Evolutionary conservation across 805 yeast genomes (phyloP).

Genomic region (Candida quercuum): DNA sequence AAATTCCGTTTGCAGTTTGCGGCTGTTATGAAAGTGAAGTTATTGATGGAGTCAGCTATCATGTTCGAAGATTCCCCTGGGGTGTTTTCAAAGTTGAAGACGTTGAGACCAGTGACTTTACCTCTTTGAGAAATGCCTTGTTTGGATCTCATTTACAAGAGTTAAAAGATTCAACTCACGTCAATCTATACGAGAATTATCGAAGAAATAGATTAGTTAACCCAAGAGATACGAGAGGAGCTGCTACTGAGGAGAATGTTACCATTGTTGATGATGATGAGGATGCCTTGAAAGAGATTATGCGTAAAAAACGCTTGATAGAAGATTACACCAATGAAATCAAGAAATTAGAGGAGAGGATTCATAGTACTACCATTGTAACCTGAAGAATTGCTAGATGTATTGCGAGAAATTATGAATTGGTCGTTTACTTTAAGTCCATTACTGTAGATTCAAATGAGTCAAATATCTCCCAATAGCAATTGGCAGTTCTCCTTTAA

Average conservation of each 20-base stretch:
- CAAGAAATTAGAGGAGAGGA: constrained; percentile 11
- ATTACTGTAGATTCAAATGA: background rate
- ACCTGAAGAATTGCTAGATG: background rate
- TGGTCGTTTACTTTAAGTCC: too few relatives aligned
- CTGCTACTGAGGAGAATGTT: constrained; percentile 1
- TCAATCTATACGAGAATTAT: constrained; percentile 70
- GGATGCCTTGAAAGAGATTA: constrained; percentile 13
- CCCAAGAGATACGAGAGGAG: too few relatives aligned
- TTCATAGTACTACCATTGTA: constrained; percentile 7
- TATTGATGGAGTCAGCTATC: constrained; percentile 28
- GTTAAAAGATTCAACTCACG: constrained; percentile 75
- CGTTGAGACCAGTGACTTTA: constrained; percentile 62
- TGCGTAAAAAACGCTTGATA: constrained; percentile 13
- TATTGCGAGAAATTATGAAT: too few relatives aligned
- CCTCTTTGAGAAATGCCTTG: constrained; percentile 63
- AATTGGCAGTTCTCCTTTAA: constrained; percentile 2
- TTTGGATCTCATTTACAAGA: constrained; percentile 78
- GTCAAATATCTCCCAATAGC: constrained; percentile 2
- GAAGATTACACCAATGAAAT: constrained; percentile 16
- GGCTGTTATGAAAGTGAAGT: constrained; percentile 42
- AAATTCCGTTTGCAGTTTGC: constrained; percentile 60
- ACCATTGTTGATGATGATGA: constrained; percentile 6
- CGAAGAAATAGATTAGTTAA: constrained; percentile 61
- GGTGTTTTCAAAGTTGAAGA: constrained; percentile 54
- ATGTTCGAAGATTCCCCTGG: constrained; percentile 63